These are phyloP conservation scores for Penicillium robsamsonii DNA, from an alignment of 495 filamentous ascomycete species.

Conservation along the genomic window DNA sequence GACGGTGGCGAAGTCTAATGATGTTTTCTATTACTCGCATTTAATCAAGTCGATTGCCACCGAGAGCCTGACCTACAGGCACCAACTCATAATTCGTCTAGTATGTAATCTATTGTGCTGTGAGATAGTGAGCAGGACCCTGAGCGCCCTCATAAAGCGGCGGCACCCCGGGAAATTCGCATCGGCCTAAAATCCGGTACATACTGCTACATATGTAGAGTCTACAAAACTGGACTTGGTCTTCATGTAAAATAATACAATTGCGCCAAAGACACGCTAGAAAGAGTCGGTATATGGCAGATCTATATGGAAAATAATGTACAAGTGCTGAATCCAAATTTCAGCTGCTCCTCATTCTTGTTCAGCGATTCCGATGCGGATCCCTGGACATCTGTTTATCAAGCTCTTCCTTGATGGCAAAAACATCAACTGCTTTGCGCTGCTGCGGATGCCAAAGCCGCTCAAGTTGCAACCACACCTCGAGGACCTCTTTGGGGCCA, in stretches of 20 bases:
- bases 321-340: conserved; percentile 23
- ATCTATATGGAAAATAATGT: conserved; percentile 34
- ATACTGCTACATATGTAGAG: background rate
- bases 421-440: conserved; percentile 38
- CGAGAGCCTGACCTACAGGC: too few species aligned
- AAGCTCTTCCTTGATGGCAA: conserved; percentile 41
- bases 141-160: too few species aligned
- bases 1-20: too few species aligned
- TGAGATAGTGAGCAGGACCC: too few species aligned
- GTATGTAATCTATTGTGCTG: too few species aligned
- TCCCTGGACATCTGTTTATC: conserved; percentile 33
- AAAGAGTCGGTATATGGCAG: conserved; percentile 31
- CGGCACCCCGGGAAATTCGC: too few species aligned
- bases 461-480: conserved; percentile 44
- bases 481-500: conserved; percentile 36
- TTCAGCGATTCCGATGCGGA: conserved; percentile 13
- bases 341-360: conserved; percentile 5
- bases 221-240: background rate
- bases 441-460: conserved; percentile 41
- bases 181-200: too few species aligned
- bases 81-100: too few species aligned
- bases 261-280: conserved; percentile 14
- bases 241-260: conserved; percentile 7
- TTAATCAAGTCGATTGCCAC: too few species aligned
- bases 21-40: too few species aligned